Evolutionary conservation across 495 filamentous ascomycete species (phyloP).

Genomic region (Hypomontagnella monticulosa): DNA sequence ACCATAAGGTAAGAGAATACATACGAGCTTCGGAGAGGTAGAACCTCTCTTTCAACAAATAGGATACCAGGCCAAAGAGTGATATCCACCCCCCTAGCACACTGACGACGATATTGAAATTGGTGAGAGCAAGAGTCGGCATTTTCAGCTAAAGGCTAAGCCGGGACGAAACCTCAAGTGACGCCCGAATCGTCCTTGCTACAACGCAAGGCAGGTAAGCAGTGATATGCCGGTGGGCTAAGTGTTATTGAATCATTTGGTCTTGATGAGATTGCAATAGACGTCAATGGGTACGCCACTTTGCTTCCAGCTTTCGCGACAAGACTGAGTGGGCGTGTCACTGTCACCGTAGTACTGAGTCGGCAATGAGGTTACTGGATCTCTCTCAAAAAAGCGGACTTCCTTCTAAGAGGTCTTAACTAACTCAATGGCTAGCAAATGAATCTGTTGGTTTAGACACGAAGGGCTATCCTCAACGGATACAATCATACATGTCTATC

Average conservation of each 20-base stretch:
- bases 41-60: conserved; percentile 87
- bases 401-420: neutral
- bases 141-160: conserved; percentile 57
- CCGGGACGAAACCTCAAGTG: conserved; percentile 37
- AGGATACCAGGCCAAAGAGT: conserved; percentile 87
- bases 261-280: conserved; percentile 7
- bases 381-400: neutral
- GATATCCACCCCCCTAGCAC: conserved; percentile 88
- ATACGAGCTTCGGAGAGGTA: conserved; percentile 90
- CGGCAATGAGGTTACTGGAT: neutral
- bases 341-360: conserved; percentile 1
- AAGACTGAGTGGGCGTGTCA: neutral
- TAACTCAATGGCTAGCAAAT: neutral
- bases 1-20: conserved; percentile 44
- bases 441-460: too few species aligned
- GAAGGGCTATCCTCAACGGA: too few species aligned
- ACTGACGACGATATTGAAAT: conserved; percentile 90
- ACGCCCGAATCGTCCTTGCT: conserved; percentile 52
- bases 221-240: conserved; percentile 40
- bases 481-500: too few species aligned
- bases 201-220: conserved; percentile 39
- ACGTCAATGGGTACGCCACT: conserved; percentile 31
- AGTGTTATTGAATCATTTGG: conserved; percentile 63
- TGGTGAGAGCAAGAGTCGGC: conserved; percentile 79
- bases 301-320: conserved; percentile 26